A percentile compares a stretch with the other conserved stretches of the same genome.
Evolutionary conservation across 805 yeast genomes (phyloP).

Genomic region (Kodamaea nitidulidarum): DNA sequence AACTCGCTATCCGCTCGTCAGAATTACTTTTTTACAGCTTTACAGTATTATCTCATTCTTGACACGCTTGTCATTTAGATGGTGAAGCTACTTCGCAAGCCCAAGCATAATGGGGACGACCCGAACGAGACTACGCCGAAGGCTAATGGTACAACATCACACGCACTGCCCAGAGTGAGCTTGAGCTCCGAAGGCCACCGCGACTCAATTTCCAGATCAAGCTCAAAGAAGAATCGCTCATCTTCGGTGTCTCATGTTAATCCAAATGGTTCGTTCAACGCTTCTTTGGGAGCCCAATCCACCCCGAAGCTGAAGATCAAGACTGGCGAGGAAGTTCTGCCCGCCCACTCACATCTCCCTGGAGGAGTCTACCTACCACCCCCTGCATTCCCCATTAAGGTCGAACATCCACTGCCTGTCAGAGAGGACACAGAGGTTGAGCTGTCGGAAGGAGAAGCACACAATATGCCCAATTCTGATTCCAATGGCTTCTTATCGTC

Average conservation of each 20-base stretch:
- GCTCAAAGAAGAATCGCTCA: constrained; percentile 1
- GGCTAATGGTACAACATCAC: neutral
- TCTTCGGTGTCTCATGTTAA: neutral
- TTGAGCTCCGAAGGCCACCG: neutral
- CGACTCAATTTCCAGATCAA: constrained; percentile 3
- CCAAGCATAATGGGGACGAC: neutral
- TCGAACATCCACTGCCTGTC: constrained; percentile 8
- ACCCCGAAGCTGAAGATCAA: neutral
- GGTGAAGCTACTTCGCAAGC: neutral
- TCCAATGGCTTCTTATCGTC: constrained; percentile 40
- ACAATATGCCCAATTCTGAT: constrained; percentile 9
- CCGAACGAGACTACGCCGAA: neutral
- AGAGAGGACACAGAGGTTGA: constrained; percentile 7
- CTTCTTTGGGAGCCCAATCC: neutral
- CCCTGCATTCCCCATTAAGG: constrained; percentile 1
- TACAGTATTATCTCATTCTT: too few species aligned
- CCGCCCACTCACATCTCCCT: neutral
- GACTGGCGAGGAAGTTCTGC: neutral
- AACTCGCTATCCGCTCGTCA: too few species aligned
- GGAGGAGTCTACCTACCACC: neutral
- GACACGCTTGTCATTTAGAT: neutral
- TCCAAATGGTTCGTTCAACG: neutral
- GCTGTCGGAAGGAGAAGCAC: neutral
- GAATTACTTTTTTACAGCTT: too few species aligned
- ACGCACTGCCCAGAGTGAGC: constrained; percentile 1